A percentile compares a stretch with the other conserved stretches of the same genome.
Evolutionary conservation across 2,329 filamentous ascomycete genomes (phyloP).

Genomic region (Claviceps lovelessii): DNA sequence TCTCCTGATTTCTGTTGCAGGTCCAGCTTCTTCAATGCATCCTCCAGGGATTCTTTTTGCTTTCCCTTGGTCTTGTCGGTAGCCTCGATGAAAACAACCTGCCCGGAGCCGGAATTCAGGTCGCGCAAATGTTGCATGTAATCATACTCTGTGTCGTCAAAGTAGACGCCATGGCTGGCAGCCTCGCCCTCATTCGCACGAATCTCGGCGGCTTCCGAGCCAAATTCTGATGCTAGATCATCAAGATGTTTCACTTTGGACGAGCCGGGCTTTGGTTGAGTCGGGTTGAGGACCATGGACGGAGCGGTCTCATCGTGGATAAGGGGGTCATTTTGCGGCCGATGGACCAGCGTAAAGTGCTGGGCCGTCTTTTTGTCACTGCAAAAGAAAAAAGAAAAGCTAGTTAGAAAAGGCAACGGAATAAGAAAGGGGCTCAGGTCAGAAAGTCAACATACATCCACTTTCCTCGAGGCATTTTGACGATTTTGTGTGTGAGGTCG

Average conservation of each 20-base stretch:
- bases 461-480: constrained; percentile 56
- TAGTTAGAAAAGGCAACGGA: neutral
- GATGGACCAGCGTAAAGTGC: constrained; percentile 88
- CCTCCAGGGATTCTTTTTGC: constrained; percentile 65
- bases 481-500: constrained; percentile 7
- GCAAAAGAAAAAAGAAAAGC: neutral
- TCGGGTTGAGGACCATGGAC: constrained; percentile 76
- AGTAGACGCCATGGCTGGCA: constrained; percentile 85
- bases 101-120: constrained; percentile 53
- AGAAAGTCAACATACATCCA: constrained; percentile 38
- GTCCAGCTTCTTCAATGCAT: constrained; percentile 56
- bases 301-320: constrained; percentile 86
- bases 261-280: constrained; percentile 24
- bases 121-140: constrained; percentile 99
- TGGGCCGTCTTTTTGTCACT: constrained; percentile 80
- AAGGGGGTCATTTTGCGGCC: constrained; percentile 90
- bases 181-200: constrained; percentile 91
- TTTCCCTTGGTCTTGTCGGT: constrained; percentile 57
- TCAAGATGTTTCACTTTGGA: constrained; percentile 50
- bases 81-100: constrained; percentile 73
- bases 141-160: constrained; percentile 88
- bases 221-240: constrained; percentile 66
- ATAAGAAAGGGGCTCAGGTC: neutral
- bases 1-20: constrained; percentile 39
- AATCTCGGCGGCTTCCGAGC: constrained; percentile 47